Base-by-base conservation (phyloP, 768 basidiomycete genomes). In the Mycena olivaceomarginata region DNA sequence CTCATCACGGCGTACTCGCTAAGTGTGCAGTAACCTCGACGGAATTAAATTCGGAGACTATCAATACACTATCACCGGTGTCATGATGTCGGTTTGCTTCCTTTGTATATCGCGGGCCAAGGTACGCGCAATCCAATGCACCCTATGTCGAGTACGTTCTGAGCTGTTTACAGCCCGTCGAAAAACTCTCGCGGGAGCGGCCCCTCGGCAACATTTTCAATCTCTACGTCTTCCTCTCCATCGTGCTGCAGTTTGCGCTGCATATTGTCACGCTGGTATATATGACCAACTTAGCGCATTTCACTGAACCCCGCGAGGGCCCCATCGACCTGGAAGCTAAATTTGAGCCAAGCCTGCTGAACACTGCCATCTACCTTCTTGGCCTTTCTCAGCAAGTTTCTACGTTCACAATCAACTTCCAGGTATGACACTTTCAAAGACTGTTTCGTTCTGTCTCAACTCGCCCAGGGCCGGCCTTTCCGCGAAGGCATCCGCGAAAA, bases 1-100 rank as follows among this genome's bases (percentile, higher is more conserved):
- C 89, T 99, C 56, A 99, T 99, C 85, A 98, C 98, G 4, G 98
- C 98, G n/a, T 99, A 98, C 87, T 98, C 96, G 84, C 89, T 99
- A 76, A 97, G 96, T 80, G 98, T 99, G 41, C 98, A 98, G 85
- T 99, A 99, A 99, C 83, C 90, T 99, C 2, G 98, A 99, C 79
- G 98, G 98, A 22, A 99, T 99, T 90, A 99, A 99, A 86, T 99
- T 98, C 85, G 98, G 98, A 16, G 98, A 99, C 84, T 99, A 99
- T 84, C 98, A 99, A 83, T 95, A 98, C 45, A 99, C 98, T 2
- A 93, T 99, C 76, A 98, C 96, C 1, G 98, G 98, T 25, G 94
- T 97, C 90, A 89, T 99, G 82, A 98, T 99, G 97, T 97, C 96
- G 40, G 96, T 99, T 40, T 99, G 98, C 85, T 99, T 99, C 92